Base-by-base conservation (phyloP, 768 basidiomycete species). In the Boletus eberwhitei region DNA sequence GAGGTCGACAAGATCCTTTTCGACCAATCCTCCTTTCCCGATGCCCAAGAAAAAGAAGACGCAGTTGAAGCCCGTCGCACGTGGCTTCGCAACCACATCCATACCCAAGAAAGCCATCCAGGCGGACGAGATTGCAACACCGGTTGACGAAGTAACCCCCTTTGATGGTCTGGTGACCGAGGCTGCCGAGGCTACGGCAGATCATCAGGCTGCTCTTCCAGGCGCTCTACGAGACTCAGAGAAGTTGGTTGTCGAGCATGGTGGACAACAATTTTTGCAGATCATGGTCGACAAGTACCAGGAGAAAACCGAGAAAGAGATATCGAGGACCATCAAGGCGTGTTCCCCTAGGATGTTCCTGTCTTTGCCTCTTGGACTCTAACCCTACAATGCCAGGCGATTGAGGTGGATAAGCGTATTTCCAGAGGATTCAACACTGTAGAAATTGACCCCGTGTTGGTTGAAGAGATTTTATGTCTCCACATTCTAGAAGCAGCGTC, bases 41-140 rank as follows among this genome's bases (percentile, higher is more conserved):
- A 90, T 90, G 88, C 77, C 85, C 55, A 93, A 91, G 77, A 91
- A 90, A 77, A 93, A 86, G 79, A 93, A 90, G 74, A 83, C 84
- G 7, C 85, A 90, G 67, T 68, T 88, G 62, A 90, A 88, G 71
- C 82, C 87, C 21, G 76, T 88, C 39, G 80, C 71, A 39, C 84
- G 92, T 52, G 89, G 88, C 16, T 91, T 93, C 64, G 84, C 87
- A 41, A 90, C 90, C 5, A 88, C 85, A 19, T 93, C 91, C 12
- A 78, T 91, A 26, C 88, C 89, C 31, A 92, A 92, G 78, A 93
- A 90, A 71, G 71, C 73, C 40, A 66, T 73, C 16, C 74, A 71
- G 38, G 59, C 54, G 32, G 69, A 67, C 19, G 69, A 64, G 47
- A 68, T 64, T 19, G 53, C 59, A 26, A 59, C 56, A 45, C 50